Base-by-base conservation (phyloP, 345 rosid genomes). In the Populus nigra region DNA sequence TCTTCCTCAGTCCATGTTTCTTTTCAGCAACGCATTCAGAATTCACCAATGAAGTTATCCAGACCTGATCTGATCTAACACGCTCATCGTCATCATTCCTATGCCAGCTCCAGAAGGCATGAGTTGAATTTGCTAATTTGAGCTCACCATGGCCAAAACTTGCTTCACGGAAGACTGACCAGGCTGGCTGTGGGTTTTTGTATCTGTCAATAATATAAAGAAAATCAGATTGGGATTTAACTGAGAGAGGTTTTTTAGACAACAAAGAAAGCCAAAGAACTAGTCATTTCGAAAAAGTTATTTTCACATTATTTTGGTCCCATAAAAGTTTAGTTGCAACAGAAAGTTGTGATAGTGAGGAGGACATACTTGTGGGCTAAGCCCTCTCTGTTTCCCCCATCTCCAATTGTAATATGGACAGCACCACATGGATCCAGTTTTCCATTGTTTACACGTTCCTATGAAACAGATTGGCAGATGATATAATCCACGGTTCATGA, bases 111-210 rank as follows among this genome's bases (percentile, higher is more conserved):
- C 98, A 94, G 49, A 78, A 81, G 27, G 97, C 97, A 79, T 94
- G 97, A 49, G 89, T 90, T 78, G 95, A 84, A 78, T 96, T 96
- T 61, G 82, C 88, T 72, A 96, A 69, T 85, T 83, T 85, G 75
- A 96, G 90, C 84, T 93, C 98, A 0, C 99, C 95, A 68, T 96
- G 99, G 57, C 99, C 99, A 77, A 96, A 96, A 82, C 99, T 89
- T 73, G 97, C 98, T 90, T 96, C 98, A 9, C 97, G 95, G 86
- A 96, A 96, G 59, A 86, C 88, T 20, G 99, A 93, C 99, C 98
- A 96, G 70, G 85, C 88, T 45, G 99, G 98, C 29, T 70, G 87
- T 16, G 98, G 99, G 68, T 88, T 57, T 71, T 73, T 81, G 84
- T 88, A 90, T 65, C 91, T 96, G 87, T 22, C 59, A 77, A 50